Base-by-base conservation (phyloP, 768 basidiomycete species). In the Podaxis sp. region DNA sequence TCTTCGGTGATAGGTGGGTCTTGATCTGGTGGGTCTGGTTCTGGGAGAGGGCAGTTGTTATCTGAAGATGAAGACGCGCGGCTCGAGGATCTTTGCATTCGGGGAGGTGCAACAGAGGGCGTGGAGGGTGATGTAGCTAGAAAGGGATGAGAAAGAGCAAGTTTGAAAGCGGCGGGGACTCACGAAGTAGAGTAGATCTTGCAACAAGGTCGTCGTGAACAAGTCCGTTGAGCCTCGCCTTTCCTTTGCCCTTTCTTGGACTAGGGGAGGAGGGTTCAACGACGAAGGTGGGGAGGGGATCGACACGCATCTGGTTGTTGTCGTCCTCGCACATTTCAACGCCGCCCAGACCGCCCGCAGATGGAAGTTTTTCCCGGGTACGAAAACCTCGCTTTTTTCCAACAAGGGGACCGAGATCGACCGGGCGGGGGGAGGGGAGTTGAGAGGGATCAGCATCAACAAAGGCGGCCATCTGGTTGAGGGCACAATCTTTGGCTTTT, bases 371-470 rank as follows among this genome's bases (percentile, higher is more conserved):
- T 70, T 89, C 89, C 50, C 80, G 72, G 22, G 89, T 87, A 67
- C 79, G 75, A 65, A 90, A 88, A 2, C 89, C 88, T 3, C 89
- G 74, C 64, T 82, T 75, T 25, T 70, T 67, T 13, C 87, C 89
- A 0, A 91, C 74, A 29, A 91, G 73, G 4, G 89, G 89, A 13
- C 89, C 89, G 1, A 90, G 68, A 69, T 90, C 83, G 0, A 80
- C 65, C 13, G 25, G 27, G 43, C 57, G 38, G n/a, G 40, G 40
- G 57, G 24, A 47, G 57, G 4, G 24, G 27, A 29, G 27, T 27
- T 36, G 52, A 9, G 43, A 27, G 65, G 50, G 37, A 17, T 66
- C 67, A 37, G 70, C 70, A 43, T 76, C 72, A 36, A 89, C 86
- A 64, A 90, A 86, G n/a, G 77, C 77, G 13, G 82, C 83, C 82